Base-by-base conservation (phyloP, 2,329 filamentous ascomycete genomes). In the Talaromyces sp. region DNA sequence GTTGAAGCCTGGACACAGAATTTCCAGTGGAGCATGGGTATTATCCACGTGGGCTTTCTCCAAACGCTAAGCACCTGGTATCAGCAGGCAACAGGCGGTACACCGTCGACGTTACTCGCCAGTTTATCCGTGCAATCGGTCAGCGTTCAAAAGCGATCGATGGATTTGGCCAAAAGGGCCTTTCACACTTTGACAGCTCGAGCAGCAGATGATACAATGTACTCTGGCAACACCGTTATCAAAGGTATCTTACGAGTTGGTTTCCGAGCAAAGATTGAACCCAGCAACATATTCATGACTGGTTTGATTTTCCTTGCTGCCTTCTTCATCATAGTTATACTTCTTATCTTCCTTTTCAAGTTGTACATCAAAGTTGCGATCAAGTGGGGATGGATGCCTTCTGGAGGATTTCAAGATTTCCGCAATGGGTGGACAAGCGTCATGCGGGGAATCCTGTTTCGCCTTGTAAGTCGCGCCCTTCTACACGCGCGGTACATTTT, bases 21-120 rank as follows among this genome's bases (percentile, higher is more conserved):
- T 80, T 97, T 98, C 81, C 91, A 96, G 76, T 98, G 94, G 94
- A 96, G 90, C 74, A 95, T 98, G 92, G 94, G 94, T 72, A 93
- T 98, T 72, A 96, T 98, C 72, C 86, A 87, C 61, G 85, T 97
- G 47, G 84, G 83, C 15, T 97, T 96, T 77, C 86, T 97, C 80
- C 92, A 98, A 81, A 84, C 84, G 58, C 91, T 97, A 72, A 91
- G 92, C 68, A 96, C 93, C 34, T 98, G 94, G 94, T 98, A 97
- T 76, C 93, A 97, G 80, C 90, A 93, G 68, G 87, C 94, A 3
- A 97, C 94, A 2, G 94, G 94, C 62, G 94, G 94, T 68, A 92
- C 86, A 0, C 91, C 94, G 0, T 89, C 92, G 4, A 91, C 88
- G n/a, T 84, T 96, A 43, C 86, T 97, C 54, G 91, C 92, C 69